Conservation (phyloP, 768 basidiomycete species). For the Cystobasidiopsis lactophilus region DNA sequence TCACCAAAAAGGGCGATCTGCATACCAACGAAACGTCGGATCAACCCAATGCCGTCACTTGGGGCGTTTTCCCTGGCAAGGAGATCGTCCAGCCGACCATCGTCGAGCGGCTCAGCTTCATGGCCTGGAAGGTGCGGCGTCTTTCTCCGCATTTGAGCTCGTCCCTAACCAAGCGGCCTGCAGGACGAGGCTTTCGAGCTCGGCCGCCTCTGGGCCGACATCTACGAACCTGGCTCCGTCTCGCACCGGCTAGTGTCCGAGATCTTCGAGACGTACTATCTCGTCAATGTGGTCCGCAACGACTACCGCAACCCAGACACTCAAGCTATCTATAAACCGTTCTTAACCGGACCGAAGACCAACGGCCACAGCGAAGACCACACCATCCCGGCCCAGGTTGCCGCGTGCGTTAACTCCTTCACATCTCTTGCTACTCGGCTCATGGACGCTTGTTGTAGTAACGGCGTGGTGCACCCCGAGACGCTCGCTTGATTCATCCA, state of each 20-base stretch:
- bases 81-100: slow-evolving; percentile 92
- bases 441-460: no score
- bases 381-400: background rate
- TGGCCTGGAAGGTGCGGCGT: slow-evolving; percentile 81
- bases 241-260: slow-evolving; percentile 49
- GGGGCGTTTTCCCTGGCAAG: slow-evolving; percentile 94
- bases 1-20: slow-evolving; percentile 85
- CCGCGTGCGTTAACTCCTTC: background rate
- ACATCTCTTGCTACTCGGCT: no score
- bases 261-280: slow-evolving; percentile 53
- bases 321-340: slow-evolving; percentile 19
- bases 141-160: background rate
- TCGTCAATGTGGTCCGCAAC: slow-evolving; percentile 81
- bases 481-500: no score
- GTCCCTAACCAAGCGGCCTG: slow-evolving; percentile 2
- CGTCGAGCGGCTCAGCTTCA: slow-evolving; percentile 79
- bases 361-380: slow-evolving; percentile 1
- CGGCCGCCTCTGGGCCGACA: slow-evolving; percentile 78
- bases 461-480: no score
- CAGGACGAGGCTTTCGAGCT: slow-evolving; percentile 92
- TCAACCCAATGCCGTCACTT: slow-evolving; percentile 93
- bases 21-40: slow-evolving; percentile 85
- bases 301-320: slow-evolving; percentile 33
- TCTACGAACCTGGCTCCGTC: slow-evolving; percentile 50
- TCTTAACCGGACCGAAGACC: slow-evolving; percentile 8